These are phyloP conservation scores for Zymoseptoria crescenta DNA, from an alignment of 2,329 filamentous ascomycete species.

Conservation along the genomic window DNA sequence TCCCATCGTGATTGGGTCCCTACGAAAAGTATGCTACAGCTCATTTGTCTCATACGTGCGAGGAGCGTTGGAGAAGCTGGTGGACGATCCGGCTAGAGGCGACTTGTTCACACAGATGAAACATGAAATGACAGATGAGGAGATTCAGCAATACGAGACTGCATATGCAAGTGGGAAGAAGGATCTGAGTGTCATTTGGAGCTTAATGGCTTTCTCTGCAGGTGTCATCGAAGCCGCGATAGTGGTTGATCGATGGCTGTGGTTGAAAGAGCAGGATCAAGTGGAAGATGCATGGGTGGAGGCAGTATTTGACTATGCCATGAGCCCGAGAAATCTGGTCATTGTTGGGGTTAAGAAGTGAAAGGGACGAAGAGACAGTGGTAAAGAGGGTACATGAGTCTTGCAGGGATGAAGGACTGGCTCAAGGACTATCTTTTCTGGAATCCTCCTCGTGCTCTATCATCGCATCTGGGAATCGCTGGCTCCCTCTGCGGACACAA, in stretches of 20 bases:
- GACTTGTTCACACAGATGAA: constrained; percentile 46
- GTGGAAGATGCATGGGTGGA: constrained; percentile 80
- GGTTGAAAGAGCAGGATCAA: constrained; percentile 66
- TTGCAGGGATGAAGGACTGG: too few species aligned
- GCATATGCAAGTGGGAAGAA: constrained; percentile 61
- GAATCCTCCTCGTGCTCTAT: too few species aligned
- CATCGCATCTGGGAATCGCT: too few species aligned
- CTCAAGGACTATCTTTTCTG: too few species aligned
- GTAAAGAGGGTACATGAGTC: background rate
- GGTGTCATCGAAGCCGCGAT: constrained; percentile 83
- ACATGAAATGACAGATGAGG: constrained; percentile 60
- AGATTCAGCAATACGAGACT: constrained; percentile 63
- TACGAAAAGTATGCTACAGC: constrained; percentile 71
- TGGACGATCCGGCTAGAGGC: constrained; percentile 52
- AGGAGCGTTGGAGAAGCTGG: constrained; percentile 70
- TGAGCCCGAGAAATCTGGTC: constrained; percentile 84
- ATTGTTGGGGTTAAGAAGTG: constrained; percentile 76
- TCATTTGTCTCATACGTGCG: constrained; percentile 71
- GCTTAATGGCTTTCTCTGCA: constrained; percentile 91
- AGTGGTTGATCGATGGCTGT: constrained; percentile 83
- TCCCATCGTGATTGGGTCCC: constrained; percentile 77
- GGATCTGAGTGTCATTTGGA: constrained; percentile 83
- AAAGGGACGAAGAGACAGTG: background rate
- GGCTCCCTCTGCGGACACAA: too few species aligned
- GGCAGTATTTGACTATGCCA: constrained; percentile 77